These are phyloP conservation scores for Sonneratia caseolaris DNA, from an alignment of 345 rosid genomes.

Conservation along the genomic window DNA sequence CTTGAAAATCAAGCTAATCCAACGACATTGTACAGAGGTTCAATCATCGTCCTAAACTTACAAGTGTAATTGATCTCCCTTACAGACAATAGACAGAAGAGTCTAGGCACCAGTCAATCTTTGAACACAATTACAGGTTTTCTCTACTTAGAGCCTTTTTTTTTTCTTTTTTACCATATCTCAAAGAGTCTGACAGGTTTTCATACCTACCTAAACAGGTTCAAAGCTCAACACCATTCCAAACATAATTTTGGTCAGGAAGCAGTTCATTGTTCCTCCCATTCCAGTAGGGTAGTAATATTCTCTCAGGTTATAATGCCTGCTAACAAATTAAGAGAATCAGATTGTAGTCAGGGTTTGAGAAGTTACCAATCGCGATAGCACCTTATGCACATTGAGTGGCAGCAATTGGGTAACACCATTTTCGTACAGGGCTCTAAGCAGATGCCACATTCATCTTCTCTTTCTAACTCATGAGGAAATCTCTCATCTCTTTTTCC, in stretches of 20 bases:
- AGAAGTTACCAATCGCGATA: constrained; percentile 68
- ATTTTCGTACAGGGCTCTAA: constrained; percentile 92
- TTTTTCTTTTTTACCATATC: not conserved
- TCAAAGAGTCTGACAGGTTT: not conserved
- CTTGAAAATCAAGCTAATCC: not conserved
- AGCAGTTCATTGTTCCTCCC: not conserved
- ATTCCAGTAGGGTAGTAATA: not conserved
- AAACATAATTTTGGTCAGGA: not conserved
- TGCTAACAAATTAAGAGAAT: not conserved
- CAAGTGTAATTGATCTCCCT: not conserved
- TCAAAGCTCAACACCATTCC: not conserved
- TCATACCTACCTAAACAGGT: not conserved
- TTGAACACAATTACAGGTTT: not conserved
- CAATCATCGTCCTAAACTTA: not conserved
- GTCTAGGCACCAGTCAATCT: not conserved
- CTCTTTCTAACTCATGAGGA: constrained; percentile 60
- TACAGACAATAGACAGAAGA: not conserved
- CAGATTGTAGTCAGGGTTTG: too few relatives aligned
- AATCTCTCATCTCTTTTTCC: constrained; percentile 34
- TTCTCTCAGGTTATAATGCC: not conserved
- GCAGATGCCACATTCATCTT: constrained; percentile 97
- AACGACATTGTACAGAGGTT: not conserved
- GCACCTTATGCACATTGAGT: constrained; percentile 95
- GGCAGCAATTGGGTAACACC: constrained; percentile 87
- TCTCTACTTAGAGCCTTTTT: not conserved